Evolutionary conservation across 73 alveolate species (phyloP).

Genomic region (Paramecium octaurelia): DNA sequence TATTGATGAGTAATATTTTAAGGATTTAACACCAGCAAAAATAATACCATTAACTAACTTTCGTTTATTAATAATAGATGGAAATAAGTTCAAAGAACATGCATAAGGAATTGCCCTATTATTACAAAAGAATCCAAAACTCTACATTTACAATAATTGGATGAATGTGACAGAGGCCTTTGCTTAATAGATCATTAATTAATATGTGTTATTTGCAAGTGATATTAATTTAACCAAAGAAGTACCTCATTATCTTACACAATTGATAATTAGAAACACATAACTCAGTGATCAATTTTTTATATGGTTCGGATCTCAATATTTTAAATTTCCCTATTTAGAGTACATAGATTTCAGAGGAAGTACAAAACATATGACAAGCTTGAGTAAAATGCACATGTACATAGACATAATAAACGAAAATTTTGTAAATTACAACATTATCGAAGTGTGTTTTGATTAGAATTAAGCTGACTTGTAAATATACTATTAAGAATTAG

Average conservation of each 20-base stretch:
- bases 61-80: not conserved
- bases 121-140: not conserved
- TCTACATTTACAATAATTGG: slow-evolving; percentile 8
- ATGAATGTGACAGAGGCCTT: not conserved
- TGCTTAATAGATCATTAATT: not conserved
- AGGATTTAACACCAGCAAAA: not conserved
- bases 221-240: not conserved
- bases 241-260: not conserved
- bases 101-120: not conserved
- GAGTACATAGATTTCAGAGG: not conserved
- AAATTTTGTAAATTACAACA: not conserved
- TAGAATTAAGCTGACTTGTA: not conserved
- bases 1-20: not conserved
- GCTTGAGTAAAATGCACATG: not conserved
- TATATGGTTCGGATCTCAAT: slow-evolving; percentile 17
- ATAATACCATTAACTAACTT: not conserved
- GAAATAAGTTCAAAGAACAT: not conserved
- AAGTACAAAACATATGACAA: not conserved
- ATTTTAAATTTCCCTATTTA: not conserved
- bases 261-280: not conserved
- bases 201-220: not conserved
- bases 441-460: not conserved
- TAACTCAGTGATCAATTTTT: not conserved
- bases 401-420: not conserved
- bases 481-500: not conserved